These are phyloP conservation scores for Botrytis sinoallii DNA, from an alignment of 2,329 filamentous ascomycete genomes.

Conservation along the genomic window DNA sequence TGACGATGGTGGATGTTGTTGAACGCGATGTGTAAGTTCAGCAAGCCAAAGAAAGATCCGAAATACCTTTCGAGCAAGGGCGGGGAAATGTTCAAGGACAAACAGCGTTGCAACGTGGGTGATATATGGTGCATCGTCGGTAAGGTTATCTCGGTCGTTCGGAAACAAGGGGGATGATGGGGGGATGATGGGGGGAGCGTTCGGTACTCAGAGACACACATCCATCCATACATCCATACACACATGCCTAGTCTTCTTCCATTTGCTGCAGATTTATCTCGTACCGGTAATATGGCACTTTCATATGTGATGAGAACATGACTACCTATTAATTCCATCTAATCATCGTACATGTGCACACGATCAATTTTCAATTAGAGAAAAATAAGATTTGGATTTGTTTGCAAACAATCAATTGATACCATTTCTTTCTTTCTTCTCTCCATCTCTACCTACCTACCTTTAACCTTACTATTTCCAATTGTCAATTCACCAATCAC, in stretches of 20 bases:
- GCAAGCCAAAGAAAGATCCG: not conserved
- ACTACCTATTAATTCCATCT: not conserved
- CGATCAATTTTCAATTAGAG: constrained; percentile 3
- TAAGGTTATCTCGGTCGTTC: constrained; percentile 14
- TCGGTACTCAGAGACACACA: constrained; percentile 3
- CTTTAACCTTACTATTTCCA: not conserved
- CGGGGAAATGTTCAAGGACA: not conserved
- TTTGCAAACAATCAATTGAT: constrained; percentile 16
- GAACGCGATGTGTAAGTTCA: not conserved
- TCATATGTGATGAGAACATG: not conserved
- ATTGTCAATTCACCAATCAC: not conserved
- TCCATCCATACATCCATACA: not conserved
- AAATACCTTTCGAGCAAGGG: not conserved
- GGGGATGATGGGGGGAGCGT: not conserved
- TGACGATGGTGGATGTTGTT: not conserved
- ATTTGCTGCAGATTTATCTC: not conserved
- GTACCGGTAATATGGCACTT: not conserved
- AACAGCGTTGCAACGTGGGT: not conserved
- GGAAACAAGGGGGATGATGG: constrained; percentile 5
- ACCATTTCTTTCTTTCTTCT: not conserved
- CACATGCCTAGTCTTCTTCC: not conserved
- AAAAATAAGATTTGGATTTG: not conserved
- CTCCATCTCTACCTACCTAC: not conserved
- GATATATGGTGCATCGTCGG: not conserved
- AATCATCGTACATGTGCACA: not conserved